phyloP scores from a whole-genome alignment of 129 eudicot species.

The Artemisia argyi region DNA sequence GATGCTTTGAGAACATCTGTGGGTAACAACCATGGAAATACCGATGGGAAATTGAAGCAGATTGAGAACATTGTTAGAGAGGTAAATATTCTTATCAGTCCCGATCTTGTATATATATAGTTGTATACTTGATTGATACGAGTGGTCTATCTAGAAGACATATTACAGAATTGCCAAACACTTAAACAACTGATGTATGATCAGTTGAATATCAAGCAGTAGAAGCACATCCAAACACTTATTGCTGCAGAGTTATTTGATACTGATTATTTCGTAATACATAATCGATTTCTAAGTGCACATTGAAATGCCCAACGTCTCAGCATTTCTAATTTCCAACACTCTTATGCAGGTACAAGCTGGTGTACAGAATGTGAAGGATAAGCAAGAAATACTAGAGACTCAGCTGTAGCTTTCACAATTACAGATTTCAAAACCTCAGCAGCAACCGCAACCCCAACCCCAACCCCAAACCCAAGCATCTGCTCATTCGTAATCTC shows the following conservation, averaged over 20 bases:
- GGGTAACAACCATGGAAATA: conserved; percentile 75
- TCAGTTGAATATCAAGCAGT: neutral
- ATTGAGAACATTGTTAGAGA: conserved; percentile 83
- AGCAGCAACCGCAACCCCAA: conserved; percentile 44
- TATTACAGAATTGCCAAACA: neutral
- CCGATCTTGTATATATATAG: neutral
- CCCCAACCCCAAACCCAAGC: conserved; percentile 36
- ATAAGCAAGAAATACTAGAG: conserved; percentile 87
- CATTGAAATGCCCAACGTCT: neutral
- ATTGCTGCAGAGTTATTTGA: too few species aligned
- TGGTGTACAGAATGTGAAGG: conserved; percentile 67
- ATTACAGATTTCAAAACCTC: conserved; percentile 58
- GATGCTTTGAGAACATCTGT: conserved; percentile 77
- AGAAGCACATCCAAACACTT: neutral
- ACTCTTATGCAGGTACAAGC: conserved; percentile 60
- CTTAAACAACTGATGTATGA: neutral
- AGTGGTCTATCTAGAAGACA: neutral
- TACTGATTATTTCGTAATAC: neutral
- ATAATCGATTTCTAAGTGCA: too few species aligned
- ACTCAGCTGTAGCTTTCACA: conserved; percentile 70
- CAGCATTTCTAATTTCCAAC: too few species aligned
- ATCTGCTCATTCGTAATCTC: conserved; percentile 36
- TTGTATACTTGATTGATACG: neutral
- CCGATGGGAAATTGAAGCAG: conserved; percentile 84
- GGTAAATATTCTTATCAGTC: conserved; percentile 37